These are phyloP conservation scores for Penicillium chermesinum DNA, from an alignment of 495 filamentous ascomycete genomes.

Conservation along the genomic window DNA sequence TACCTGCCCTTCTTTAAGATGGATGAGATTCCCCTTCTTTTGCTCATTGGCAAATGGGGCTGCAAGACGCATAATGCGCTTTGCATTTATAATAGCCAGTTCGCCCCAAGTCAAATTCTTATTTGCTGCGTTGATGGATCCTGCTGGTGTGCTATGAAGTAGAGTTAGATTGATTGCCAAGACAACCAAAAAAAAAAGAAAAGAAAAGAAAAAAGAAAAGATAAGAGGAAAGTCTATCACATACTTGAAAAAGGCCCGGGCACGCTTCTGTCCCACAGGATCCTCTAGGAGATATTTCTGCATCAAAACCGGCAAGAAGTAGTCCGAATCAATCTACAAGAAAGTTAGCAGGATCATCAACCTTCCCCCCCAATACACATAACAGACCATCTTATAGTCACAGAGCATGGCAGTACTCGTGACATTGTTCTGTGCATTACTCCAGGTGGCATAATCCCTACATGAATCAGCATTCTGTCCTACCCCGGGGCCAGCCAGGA, in stretches of 20 bases:
- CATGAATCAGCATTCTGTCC: neutral
- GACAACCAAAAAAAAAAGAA: too few species aligned
- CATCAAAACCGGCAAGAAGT: constrained; percentile 53
- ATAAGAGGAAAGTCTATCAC: too few species aligned
- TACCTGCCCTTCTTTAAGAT: constrained; percentile 48
- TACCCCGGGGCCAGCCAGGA: neutral
- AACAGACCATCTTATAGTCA: constrained; percentile 54
- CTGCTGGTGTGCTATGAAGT: constrained; percentile 35
- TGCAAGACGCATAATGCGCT: constrained; percentile 53
- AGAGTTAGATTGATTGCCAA: neutral
- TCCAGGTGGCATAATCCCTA: constrained; percentile 56
- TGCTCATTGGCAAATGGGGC: constrained; percentile 51
- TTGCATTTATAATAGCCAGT: constrained; percentile 46
- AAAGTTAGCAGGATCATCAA: neutral
- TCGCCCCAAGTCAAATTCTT: constrained; percentile 47
- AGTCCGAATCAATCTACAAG: constrained; percentile 54
- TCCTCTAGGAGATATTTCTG: constrained; percentile 54
- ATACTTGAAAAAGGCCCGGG: constrained; percentile 42
- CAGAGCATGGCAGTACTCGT: constrained; percentile 49
- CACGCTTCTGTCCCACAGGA: constrained; percentile 34
- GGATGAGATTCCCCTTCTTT: constrained; percentile 51
- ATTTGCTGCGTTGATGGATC: constrained; percentile 42
- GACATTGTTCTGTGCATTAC: constrained; percentile 49
- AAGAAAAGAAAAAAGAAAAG: too few species aligned
- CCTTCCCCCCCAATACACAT: neutral